Conservation (phyloP, 768 basidiomycete species). For the Mycena epipterygia region DNA sequence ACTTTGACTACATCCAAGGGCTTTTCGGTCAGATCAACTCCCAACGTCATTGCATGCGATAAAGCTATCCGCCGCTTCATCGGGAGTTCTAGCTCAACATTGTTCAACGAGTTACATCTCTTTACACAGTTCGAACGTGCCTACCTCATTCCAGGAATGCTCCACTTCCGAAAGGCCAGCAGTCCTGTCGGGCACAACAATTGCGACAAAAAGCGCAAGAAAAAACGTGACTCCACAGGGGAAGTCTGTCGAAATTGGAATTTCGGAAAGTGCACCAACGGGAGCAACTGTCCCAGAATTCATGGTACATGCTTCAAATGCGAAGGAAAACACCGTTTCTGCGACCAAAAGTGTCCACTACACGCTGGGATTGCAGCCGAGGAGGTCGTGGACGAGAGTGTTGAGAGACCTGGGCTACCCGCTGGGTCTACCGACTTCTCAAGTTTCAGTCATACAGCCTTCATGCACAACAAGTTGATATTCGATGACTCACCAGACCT, state of each 20-base stretch:
- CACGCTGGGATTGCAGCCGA: conserved; percentile 1
- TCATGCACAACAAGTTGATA: neutral
- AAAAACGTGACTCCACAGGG: neutral
- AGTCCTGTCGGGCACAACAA: too few species aligned
- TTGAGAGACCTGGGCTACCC: neutral
- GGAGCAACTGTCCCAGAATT: neutral
- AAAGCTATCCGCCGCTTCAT: neutral
- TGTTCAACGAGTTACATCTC: neutral
- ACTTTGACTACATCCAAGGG: conserved; percentile 8
- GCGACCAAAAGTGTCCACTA: neutral
- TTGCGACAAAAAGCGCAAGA: neutral
- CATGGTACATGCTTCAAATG: conserved; percentile 4
- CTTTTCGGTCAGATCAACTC: neutral
- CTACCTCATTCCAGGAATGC: neutral
- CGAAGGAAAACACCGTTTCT: neutral
- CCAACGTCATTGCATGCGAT: conserved; percentile 5
- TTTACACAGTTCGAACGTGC: conserved; percentile 1
- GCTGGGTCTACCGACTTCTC: conserved; percentile 17
- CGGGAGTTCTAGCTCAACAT: neutral
- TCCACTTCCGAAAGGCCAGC: neutral
- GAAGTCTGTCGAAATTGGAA: conserved; percentile 11
- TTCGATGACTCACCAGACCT: neutral
- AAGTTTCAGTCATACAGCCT: neutral
- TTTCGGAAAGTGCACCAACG: neutral
- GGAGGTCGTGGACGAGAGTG: neutral